A percentile compares a stretch with the other conserved stretches of the same genome.
Evolutionary conservation across 2,329 filamentous ascomycete species (phyloP).

Genomic region (Fusarium ramigenum): DNA sequence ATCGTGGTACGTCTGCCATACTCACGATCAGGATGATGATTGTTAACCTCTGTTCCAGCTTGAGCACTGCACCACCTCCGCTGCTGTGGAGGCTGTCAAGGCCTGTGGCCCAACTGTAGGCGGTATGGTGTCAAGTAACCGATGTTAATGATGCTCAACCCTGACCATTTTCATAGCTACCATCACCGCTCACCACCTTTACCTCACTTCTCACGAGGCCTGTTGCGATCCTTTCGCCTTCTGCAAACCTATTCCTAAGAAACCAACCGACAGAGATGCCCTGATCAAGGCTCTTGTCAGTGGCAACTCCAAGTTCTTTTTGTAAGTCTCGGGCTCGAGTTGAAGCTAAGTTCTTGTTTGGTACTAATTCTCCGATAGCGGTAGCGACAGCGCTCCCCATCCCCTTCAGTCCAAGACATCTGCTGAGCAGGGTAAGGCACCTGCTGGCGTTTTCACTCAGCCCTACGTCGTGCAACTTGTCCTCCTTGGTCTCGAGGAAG

Average conservation of each 20-base stretch:
- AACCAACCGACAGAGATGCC: slow-evolving; percentile 75
- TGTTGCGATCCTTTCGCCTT: slow-evolving; percentile 69
- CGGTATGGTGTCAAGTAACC: slow-evolving; percentile 46
- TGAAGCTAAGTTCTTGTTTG: neutral
- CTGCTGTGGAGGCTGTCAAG: slow-evolving; percentile 80
- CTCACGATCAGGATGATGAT: neutral
- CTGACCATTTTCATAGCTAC: slow-evolving; percentile 60
- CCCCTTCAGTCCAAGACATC: slow-evolving; percentile 65
- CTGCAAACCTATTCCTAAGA: slow-evolving; percentile 82
- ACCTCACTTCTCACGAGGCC: slow-evolving; percentile 77
- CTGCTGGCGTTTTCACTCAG: slow-evolving; percentile 84
- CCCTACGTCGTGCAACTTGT: slow-evolving; percentile 74
- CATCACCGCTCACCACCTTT: slow-evolving; percentile 88
- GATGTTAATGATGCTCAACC: neutral
- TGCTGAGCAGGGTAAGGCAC: slow-evolving; percentile 60
- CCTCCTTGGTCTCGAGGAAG: slow-evolving; percentile 69
- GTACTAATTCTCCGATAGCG: slow-evolving; percentile 43
- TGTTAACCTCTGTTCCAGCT: slow-evolving; percentile 50
- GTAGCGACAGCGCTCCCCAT: slow-evolving; percentile 73
- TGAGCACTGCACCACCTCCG: slow-evolving; percentile 89
- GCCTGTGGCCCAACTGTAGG: slow-evolving; percentile 81
- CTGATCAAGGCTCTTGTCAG: slow-evolving; percentile 71
- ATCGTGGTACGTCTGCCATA: slow-evolving; percentile 57
- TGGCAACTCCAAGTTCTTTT: slow-evolving; percentile 74
- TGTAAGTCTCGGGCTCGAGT: slow-evolving; percentile 56